Base-by-base conservation (phyloP, 2,329 filamentous ascomycete genomes). In the Didymella pinodella region DNA sequence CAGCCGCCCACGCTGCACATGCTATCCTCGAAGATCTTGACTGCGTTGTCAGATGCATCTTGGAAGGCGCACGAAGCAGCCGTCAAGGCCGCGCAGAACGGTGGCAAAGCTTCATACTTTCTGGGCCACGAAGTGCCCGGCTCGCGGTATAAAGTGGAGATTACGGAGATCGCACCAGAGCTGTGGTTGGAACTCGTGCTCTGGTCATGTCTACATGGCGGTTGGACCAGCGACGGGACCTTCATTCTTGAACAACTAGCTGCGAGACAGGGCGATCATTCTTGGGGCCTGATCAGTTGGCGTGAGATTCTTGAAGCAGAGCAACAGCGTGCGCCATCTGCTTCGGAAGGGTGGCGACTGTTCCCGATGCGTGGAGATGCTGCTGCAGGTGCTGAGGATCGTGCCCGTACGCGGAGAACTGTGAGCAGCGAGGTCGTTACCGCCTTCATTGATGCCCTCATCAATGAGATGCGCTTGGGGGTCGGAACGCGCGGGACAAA, bases 401-500 rank as follows among this genome's bases (percentile, higher is more conserved):
- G 70, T 44, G 65, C 65, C 10, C 66, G 69, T 38, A 77, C 80
- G 10, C 71, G 73, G 36, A 73, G 78, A 48, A 86, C 83, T 0
- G 81, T 89, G 65, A 88, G 85, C 66, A 78, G 79, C 41, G 86
- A 89, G 71, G 80, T 88, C 11, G 79, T 88, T 26, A 77, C 81
- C 50, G 82, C 84, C 6, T 80, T 86, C 40, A 75, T 86, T 29
- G 83, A 86, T 65, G 83, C 81, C 16, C 69, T 86, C 14, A 68
- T 83, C 40, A 84, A 81, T 59, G 66, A 71, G 12, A 69, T 82
- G 41, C 79, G 78, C 53, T 65, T 80, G 22, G 81, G 81, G 44
- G 77, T 80, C 22, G 78, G 78, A n/a, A 56, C 61, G 31, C 66
- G 77, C 60, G 79, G 79, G 31, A 78, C 65, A 61, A 68, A 62